Evolutionary conservation across 2,329 filamentous ascomycete genomes (phyloP), one percentile per base, ranked within the genome.

Genomic region (Penicillium freii): DNA sequence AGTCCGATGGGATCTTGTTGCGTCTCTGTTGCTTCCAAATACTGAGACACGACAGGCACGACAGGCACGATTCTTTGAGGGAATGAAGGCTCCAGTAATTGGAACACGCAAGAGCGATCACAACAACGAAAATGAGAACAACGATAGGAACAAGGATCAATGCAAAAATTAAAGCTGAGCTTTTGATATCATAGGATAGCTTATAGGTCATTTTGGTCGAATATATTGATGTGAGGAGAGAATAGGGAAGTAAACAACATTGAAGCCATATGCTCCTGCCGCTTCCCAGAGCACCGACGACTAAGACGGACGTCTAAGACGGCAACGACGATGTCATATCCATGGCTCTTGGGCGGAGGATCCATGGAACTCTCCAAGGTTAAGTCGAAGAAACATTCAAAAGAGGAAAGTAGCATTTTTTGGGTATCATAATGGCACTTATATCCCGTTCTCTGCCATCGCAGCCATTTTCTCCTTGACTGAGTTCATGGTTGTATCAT

Each of bases 131-230:
- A 39, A 77, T 71, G 45, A 80, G 72, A 38, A 81, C 71, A 55
- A 75, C 65, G 58, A 81, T 79, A 40, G 79, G 79, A 54, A 81
- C 75, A 46, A 81, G 66, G 56, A 81, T 71, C 60, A 81, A 69
- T 56, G 74, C 74, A 57, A 78, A 70, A 63, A 80, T 66, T 61
- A 78, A 74, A 63, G 73, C 67, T 55, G 70, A 68, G 55, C 66
- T 75, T 63, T 71, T 74, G 61, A 70, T 66, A 59, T 70, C 63
- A 55, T 66, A 60, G 29, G 66, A 68, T 61, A 69, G 56, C 44
- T 56, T 63, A 57, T 66, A 67, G 62, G 67, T 53, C 68, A 71
- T 75, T 54, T 68, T 68, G 65, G 44, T 61, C 19, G 39, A 29
- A 46, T 50, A 53, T 47, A 45, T 47, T 25, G 34, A 54, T 49